These are phyloP conservation scores for Pistacia atlantica DNA, from an alignment of 345 rosid species.

Conservation along the genomic window DNA sequence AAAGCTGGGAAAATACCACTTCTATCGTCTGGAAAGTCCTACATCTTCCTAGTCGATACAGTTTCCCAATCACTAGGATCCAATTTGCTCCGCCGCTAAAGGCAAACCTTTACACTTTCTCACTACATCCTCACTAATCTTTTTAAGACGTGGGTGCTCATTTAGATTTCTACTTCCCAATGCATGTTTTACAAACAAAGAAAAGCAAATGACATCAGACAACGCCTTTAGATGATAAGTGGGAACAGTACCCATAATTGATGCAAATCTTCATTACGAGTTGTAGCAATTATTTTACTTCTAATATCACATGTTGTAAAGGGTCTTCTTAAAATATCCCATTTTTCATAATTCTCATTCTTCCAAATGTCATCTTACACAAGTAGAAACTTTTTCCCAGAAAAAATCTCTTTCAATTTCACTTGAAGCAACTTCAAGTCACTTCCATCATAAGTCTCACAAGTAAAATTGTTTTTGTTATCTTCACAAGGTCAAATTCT, in stretches of 20 bases:
- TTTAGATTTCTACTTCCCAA: not conserved
- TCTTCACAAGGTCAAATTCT: not conserved
- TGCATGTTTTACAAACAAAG: not conserved
- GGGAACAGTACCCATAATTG: not conserved
- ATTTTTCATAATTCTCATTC: conserved; percentile 3
- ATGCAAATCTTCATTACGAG: not conserved
- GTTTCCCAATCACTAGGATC: not conserved
- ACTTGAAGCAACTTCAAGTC: not conserved
- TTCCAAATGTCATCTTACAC: conserved; percentile 18
- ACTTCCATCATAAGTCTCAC: not conserved
- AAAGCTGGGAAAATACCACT: not conserved
- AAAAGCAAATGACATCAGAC: not conserved
- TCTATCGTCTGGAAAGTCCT: not conserved
- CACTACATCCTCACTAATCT: conserved; percentile 9
- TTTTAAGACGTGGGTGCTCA: not conserved
- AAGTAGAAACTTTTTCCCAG: conserved; percentile 3
- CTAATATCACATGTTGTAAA: not conserved
- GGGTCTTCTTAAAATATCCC: not conserved
- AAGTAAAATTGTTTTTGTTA: not conserved
- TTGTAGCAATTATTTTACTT: not conserved
- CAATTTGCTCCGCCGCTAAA: not conserved
- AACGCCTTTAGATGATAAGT: not conserved
- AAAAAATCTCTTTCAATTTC: not conserved
- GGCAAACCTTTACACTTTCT: conserved; percentile 20
- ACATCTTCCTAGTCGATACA: conserved; percentile 11